Conservation (phyloP, 106 monocot genomes). For the Dioscorea zingiberensis region DNA sequence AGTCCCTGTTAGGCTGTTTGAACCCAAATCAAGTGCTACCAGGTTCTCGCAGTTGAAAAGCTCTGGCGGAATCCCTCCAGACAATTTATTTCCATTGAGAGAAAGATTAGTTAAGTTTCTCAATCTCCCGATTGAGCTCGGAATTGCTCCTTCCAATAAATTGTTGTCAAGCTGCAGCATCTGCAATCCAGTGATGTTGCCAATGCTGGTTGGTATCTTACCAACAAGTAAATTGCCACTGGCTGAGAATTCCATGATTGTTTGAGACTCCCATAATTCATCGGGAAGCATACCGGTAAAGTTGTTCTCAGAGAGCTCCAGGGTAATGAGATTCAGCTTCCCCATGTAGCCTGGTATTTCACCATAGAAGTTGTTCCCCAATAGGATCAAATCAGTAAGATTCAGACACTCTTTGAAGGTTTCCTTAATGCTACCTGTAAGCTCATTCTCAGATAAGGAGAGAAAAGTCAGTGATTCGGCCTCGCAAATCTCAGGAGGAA, state of each 20-base stretch:
- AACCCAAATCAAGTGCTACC: constrained; percentile 81
- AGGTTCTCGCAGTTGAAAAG: constrained; percentile 86
- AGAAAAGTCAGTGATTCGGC: constrained; percentile 44
- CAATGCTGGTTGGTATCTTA: constrained; percentile 57
- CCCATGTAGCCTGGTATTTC: constrained; percentile 26
- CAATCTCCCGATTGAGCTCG: constrained; percentile 64
- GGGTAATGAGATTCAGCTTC: constrained; percentile 15
- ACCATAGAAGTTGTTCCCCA: constrained; percentile 66
- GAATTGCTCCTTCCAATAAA: constrained; percentile 72
- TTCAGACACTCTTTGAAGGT: constrained; percentile 53
- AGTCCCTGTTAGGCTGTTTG: constrained; percentile 57
- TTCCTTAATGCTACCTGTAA: constrained; percentile 55
- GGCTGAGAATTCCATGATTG: constrained; percentile 74
- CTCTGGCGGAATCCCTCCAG: constrained; percentile 74
- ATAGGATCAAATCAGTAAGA: constrained; percentile 33
- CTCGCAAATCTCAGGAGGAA: constrained; percentile 59
- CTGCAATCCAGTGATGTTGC: constrained; percentile 49
- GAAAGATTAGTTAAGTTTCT: constrained; percentile 78
- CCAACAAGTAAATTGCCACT: constrained; percentile 67
- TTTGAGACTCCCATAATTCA: constrained; percentile 55
- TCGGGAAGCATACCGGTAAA: constrained; percentile 29
- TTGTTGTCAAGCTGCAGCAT: constrained; percentile 92
- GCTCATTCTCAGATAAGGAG: constrained; percentile 56
- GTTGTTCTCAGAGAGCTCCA: constrained; percentile 39
- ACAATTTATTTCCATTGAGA: constrained; percentile 70